These are phyloP conservation scores for Russula virescens DNA, from an alignment of 768 basidiomycete species.

Conservation along the genomic window DNA sequence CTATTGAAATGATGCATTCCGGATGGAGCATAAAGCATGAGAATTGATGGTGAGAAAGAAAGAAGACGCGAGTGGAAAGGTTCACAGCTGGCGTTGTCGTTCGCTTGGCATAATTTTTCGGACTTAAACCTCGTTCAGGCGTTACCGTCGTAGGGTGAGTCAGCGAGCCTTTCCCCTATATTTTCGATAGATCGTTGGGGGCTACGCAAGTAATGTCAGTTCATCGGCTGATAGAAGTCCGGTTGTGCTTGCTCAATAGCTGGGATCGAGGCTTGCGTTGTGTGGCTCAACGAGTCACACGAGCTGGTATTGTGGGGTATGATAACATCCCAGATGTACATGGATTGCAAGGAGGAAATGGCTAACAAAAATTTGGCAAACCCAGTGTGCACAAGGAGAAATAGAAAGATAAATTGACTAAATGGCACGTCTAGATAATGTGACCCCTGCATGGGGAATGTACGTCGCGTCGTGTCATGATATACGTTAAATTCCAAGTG, in stretches of 20 bases:
- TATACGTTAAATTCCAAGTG: slow-evolving; percentile 11
- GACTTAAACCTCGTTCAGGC: too few relatives aligned
- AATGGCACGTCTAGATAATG: slow-evolving; percentile 4
- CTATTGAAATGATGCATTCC: not conserved
- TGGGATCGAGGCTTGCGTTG: not conserved
- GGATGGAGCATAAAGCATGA: not conserved
- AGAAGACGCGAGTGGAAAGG: not conserved
- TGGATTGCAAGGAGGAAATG: not conserved
- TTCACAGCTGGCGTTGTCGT: not conserved
- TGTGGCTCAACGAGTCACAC: slow-evolving; percentile 22
- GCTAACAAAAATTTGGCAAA: slow-evolving; percentile 8
- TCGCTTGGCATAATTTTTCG: too few relatives aligned
- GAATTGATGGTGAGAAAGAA: not conserved
- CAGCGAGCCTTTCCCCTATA: not conserved
- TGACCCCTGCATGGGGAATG: not conserved
- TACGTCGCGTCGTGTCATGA: slow-evolving; percentile 14
- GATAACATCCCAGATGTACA: not conserved
- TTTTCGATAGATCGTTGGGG: not conserved
- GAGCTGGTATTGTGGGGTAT: not conserved
- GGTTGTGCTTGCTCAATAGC: not conserved
- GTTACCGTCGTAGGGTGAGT: not conserved
- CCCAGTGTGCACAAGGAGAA: slow-evolving; percentile 4
- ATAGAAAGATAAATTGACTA: slow-evolving; percentile 5
- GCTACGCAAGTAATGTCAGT: not conserved
- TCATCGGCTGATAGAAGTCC: not conserved